Evolutionary conservation across 1,139 yeast genomes (phyloP), one percentile per base, ranked within the genome.

Genomic region (Suhomyces atakaporum): DNA sequence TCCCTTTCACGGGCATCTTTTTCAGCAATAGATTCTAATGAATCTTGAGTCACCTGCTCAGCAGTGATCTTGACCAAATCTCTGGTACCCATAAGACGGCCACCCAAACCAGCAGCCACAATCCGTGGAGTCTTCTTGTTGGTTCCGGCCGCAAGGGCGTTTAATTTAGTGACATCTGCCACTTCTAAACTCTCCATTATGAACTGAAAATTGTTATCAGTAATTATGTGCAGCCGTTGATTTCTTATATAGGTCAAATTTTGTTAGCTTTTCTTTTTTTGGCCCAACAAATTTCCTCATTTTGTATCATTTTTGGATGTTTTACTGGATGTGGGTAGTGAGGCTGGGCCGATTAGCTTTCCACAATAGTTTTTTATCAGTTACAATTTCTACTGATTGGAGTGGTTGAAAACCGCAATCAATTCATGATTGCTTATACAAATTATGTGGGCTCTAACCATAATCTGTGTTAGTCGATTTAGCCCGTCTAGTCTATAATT

Each of bases 81-180:
- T 58, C 83, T 82, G 35, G 90, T 82, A 29, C 94, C 94, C 94
- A 84, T 84, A 53, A 84, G 69, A 38, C 69, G 69, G 36, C 96
- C 86, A 42, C 83, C 92, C 36, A 84, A 69, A 24, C 92, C 92
- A 37, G 87, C 83, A 31, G 84, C 84, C 38, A 83, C 90, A 39
- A 84, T 78, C 62, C 92, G 74, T 36, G 79, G 81, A 34, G 70
- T 69, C 52, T 77, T 74, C 58, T 80, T 82, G 66, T 84, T 78
- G 41, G 87, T 79, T 49, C 97, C 97, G 10, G 96, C 84, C 32
- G 97, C 97, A 52, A 89, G 77, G 36, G 90, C 86, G 64, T 84
- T 84, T 46, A 92, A 87, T 47, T 80, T 76, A 35, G 82, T 78
- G 49, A 88, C 69, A 56, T 84, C 88, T 37, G 81, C 87, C 25